A percentile compares a stretch with the other conserved stretches of the same genome.
phyloP scores from a whole-genome alignment of 352 stramenopile genomes.

The Phytophthora fragariaefolia region DNA sequence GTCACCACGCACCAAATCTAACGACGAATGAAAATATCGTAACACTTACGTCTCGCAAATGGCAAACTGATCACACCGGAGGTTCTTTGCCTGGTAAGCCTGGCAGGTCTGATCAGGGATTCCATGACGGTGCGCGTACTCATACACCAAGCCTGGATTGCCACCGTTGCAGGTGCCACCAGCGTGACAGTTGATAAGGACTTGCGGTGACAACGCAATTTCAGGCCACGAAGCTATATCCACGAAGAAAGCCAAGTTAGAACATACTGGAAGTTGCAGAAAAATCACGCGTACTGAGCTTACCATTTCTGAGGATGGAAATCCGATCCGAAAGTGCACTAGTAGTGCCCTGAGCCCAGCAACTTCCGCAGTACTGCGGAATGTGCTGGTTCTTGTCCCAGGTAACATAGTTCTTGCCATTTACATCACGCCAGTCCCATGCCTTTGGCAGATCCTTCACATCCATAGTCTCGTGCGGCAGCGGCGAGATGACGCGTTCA shows the following conservation, averaged over 20 bases:
- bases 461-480: constrained; percentile 83
- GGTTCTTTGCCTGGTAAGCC: constrained; percentile 89
- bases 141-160: constrained; percentile 84
- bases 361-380: constrained; percentile 93
- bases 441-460: constrained; percentile 86
- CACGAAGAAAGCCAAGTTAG: constrained; percentile 2
- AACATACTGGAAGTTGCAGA: not conserved
- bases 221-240: constrained; percentile 75
- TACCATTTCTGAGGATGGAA: constrained; percentile 89
- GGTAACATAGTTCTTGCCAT: constrained; percentile 96
- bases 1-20: not conserved
- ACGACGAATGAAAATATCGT: not conserved
- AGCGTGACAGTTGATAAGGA: constrained; percentile 88
- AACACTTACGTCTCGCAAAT: constrained; percentile 83
- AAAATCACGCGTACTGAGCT: not conserved
- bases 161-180: constrained; percentile 81
- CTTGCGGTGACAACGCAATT: constrained; percentile 79
- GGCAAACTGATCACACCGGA: constrained; percentile 75
- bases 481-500: constrained; percentile 70
- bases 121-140: constrained; percentile 88
- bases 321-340: constrained; percentile 92
- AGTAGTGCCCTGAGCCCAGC: constrained; percentile 92
- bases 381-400: constrained; percentile 99
- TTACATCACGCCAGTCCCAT: constrained; percentile 96
- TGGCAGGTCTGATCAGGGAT: constrained; percentile 94